These are phyloP conservation scores for Fomitopsis schrenkii DNA, from an alignment of 1,284 basidiomycete genomes.

Conservation along the genomic window DNA sequence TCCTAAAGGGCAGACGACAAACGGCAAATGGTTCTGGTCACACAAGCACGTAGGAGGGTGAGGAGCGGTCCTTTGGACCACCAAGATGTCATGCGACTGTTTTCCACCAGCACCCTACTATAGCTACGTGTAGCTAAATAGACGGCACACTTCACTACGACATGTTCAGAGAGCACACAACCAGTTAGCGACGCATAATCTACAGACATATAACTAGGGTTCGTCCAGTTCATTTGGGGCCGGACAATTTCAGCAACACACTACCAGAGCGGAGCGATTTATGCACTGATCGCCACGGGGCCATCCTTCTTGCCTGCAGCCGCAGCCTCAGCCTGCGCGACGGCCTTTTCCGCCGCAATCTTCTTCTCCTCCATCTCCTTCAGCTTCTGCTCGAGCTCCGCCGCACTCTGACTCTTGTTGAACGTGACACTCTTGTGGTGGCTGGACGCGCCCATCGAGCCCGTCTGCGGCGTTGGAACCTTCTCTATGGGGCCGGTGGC, in stretches of 20 bases:
- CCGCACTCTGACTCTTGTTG: slow-evolving; percentile 43
- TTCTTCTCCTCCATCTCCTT: slow-evolving; percentile 57
- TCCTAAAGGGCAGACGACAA: neutral
- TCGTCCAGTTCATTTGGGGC: neutral
- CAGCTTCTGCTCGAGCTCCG: slow-evolving; percentile 53
- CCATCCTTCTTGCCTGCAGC: slow-evolving; percentile 60
- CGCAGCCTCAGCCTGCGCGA: slow-evolving; percentile 54
- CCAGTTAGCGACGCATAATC: neutral
- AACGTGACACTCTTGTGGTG: slow-evolving; percentile 67
- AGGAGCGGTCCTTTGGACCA: neutral
- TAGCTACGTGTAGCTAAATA: neutral
- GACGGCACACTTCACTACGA: neutral
- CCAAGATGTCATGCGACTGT: neutral
- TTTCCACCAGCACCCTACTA: neutral
- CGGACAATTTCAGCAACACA: neutral
- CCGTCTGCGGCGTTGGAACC: slow-evolving; percentile 57
- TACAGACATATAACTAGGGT: neutral
- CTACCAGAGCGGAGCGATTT: neutral
- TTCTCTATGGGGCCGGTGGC: slow-evolving; percentile 53
- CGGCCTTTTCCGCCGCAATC: slow-evolving; percentile 52
- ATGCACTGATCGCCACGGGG: slow-evolving; percentile 52
- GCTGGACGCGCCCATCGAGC: slow-evolving; percentile 56
- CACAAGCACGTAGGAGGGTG: neutral
- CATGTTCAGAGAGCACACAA: neutral
- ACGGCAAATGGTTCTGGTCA: neutral